Percentiles rank a stretch among this genome's conserved stretches.
phyloP scores from a whole-genome alignment of 495 filamentous ascomycete genomes.

The Aspergillus bertholletiae region DNA sequence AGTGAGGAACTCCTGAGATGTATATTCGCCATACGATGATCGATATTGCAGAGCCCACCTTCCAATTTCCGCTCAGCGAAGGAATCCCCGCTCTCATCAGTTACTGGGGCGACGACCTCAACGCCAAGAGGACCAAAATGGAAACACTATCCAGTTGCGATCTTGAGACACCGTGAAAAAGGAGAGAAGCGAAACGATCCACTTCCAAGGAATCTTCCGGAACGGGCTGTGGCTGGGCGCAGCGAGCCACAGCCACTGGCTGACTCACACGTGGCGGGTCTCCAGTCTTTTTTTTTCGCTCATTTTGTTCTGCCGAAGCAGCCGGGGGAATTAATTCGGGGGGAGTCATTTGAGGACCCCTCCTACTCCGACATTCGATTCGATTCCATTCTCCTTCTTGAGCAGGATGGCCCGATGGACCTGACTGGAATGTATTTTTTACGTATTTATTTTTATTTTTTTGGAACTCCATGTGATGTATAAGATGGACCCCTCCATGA shows the following conservation, averaged over 20 bases:
- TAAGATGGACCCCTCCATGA: background rate
- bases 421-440: too few species aligned
- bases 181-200: background rate
- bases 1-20: too few species aligned
- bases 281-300: background rate
- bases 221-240: background rate
- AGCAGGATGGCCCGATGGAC: too few species aligned
- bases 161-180: background rate
- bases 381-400: too few species aligned
- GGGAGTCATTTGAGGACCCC: background rate
- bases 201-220: background rate
- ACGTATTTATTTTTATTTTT: too few species aligned
- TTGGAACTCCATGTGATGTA: background rate
- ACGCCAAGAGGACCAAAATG: background rate
- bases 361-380: too few species aligned
- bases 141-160: background rate
- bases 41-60: too few species aligned
- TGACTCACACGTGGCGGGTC: slow-evolving; percentile 18
- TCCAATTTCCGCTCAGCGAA: too few species aligned
- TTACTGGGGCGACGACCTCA: background rate
- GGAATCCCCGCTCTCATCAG: too few species aligned
- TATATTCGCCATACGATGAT: too few species aligned
- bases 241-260: slow-evolving; percentile 18
- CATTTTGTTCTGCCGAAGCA: background rate
- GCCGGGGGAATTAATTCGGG: background rate